phyloP scores from a whole-genome alignment of 2,329 filamentous ascomycete species.

The Sordariomycetes sp. region DNA sequence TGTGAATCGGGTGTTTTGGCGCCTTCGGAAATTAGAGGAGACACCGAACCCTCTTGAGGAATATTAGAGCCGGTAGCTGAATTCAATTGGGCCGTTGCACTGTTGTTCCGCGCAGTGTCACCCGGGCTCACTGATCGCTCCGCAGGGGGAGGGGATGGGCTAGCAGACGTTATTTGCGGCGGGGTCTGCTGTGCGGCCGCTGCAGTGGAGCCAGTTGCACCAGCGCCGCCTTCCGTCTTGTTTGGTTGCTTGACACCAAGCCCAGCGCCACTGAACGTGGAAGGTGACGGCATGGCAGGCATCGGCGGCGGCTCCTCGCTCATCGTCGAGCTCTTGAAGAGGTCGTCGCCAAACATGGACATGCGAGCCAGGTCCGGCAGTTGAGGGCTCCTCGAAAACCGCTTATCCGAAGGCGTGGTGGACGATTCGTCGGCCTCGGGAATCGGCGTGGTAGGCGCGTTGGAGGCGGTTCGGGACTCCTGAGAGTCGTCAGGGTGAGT shows the following conservation, averaged over 20 bases:
- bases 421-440: not conserved
- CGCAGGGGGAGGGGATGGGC: not conserved
- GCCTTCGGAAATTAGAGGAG: not conserved
- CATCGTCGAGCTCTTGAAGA: constrained; percentile 31
- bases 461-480: not conserved
- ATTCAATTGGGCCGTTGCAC: not conserved
- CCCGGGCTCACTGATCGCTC: not conserved
- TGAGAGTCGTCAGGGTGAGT: not conserved
- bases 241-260: not conserved
- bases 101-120: not conserved
- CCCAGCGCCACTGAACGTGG: not conserved
- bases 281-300: constrained; percentile 10
- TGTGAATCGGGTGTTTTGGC: not conserved
- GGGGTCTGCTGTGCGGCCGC: not conserved
- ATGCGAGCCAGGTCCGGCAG: constrained; percentile 47
- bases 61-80: not conserved
- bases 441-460: not conserved
- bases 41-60: not conserved
- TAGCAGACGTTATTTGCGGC: not conserved
- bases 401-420: constrained; percentile 4
- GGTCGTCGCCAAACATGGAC: constrained; percentile 49
- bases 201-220: not conserved
- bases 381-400: constrained; percentile 42
- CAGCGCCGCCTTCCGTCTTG: not conserved
- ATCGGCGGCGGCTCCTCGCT: constrained; percentile 14